A percentile compares a stretch with the other conserved stretches of the same genome.
phyloP scores from a whole-genome alignment of 2,329 filamentous ascomycete genomes.

The Cladobotryum protrusum region DNA sequence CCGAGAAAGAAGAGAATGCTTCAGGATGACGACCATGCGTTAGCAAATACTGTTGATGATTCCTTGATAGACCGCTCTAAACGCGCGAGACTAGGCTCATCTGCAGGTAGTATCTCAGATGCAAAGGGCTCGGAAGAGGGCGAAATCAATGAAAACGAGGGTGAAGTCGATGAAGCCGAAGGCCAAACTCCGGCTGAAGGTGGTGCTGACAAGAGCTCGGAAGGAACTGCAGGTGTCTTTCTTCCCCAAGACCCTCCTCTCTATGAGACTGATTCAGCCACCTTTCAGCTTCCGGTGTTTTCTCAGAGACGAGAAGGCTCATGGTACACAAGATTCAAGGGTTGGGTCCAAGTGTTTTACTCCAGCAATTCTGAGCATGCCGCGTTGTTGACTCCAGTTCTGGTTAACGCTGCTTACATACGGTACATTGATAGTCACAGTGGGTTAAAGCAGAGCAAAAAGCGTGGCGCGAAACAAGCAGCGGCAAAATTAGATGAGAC shows the following conservation, averaged over 20 bases:
- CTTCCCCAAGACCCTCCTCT: conserved; percentile 16
- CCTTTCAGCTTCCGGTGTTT: conserved; percentile 24
- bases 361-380: conserved; percentile 19
- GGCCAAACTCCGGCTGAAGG: no score
- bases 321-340: conserved; percentile 30
- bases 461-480: conserved; percentile 26
- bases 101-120: neutral
- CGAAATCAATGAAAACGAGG: conserved; percentile 23
- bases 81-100: conserved; percentile 12
- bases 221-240: conserved; percentile 11
- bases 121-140: conserved; percentile 25
- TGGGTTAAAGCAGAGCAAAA: conserved; percentile 26
- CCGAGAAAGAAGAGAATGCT: conserved; percentile 1
- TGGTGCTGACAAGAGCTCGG: neutral
- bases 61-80: conserved; percentile 12
- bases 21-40: neutral
- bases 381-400: conserved; percentile 17
- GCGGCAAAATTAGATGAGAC: conserved; percentile 21
- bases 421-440: conserved; percentile 26
- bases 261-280: conserved; percentile 16
- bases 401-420: conserved; percentile 22
- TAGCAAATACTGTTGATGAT: neutral
- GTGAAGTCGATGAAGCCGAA: neutral
- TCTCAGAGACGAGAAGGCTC: conserved; percentile 23
- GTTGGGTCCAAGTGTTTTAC: conserved; percentile 29